These are phyloP conservation scores for Iberis amara DNA, from an alignment of 441 rosid species.

Conservation along the genomic window DNA sequence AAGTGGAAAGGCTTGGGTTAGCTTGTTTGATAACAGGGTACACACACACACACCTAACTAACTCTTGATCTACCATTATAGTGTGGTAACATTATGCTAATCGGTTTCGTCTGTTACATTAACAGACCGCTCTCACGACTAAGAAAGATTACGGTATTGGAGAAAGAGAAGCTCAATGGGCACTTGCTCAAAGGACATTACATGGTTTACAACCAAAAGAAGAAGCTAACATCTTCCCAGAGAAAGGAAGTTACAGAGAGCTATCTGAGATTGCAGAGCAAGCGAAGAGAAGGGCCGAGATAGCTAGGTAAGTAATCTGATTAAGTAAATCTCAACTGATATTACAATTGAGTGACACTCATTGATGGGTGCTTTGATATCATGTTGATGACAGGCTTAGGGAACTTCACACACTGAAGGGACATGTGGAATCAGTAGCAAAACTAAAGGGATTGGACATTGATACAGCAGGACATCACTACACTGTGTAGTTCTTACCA, in stretches of 20 bases:
- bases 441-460: conserved; percentile 92
- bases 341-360: conserved; percentile 1
- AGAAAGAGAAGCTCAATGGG: conserved; percentile 97
- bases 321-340: neutral
- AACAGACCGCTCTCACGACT: conserved; percentile 84
- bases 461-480: conserved; percentile 89
- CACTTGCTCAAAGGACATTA: conserved; percentile 76
- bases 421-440: conserved; percentile 93
- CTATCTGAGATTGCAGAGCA: conserved; percentile 91
- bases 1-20: conserved; percentile 86
- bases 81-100: conserved; percentile 1
- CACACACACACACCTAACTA: conserved; percentile 7
- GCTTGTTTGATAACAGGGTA: conserved; percentile 82
- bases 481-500: conserved; percentile 52
- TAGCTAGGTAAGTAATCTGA: conserved; percentile 58
- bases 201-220: conserved; percentile 89
- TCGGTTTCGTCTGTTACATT: conserved; percentile 6
- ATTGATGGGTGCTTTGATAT: conserved; percentile 9
- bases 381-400: conserved; percentile 50
- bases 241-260: conserved; percentile 79
- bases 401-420: conserved; percentile 88
- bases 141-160: conserved; percentile 89
- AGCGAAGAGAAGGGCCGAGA: conserved; percentile 85
- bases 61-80: neutral
- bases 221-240: conserved; percentile 48